These are phyloP conservation scores for Backusella australiensis DNA, from an alignment of 192 early-diverging fungal genomes.

Conservation along the genomic window DNA sequence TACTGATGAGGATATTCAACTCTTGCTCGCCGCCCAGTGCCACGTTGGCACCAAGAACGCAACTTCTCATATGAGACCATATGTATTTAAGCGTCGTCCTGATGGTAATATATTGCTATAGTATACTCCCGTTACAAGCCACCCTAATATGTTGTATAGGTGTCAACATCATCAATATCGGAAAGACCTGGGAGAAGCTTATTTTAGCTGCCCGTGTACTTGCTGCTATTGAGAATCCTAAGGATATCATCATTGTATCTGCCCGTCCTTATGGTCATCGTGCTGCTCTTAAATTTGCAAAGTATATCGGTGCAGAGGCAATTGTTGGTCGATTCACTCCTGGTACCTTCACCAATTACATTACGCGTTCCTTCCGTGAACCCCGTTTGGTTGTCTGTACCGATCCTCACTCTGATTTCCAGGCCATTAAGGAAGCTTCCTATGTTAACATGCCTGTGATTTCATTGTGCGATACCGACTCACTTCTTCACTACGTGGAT, in stretches of 20 bases:
- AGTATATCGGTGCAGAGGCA: slow-evolving; percentile 96
- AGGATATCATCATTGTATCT: slow-evolving; percentile 95
- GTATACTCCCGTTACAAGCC: neutral
- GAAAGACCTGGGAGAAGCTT: slow-evolving; percentile 99
- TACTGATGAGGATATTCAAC: slow-evolving; percentile 91
- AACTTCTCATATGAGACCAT: slow-evolving; percentile 89
- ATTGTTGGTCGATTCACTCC: slow-evolving; percentile 99
- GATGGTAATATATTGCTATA: slow-evolving; percentile 59
- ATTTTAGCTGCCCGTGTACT: slow-evolving; percentile 97
- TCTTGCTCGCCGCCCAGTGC: slow-evolving; percentile 90
- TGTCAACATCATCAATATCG: slow-evolving; percentile 97
- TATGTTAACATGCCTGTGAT: slow-evolving; percentile 99
- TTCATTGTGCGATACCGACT: slow-evolving; percentile 96
- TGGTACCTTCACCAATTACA: slow-evolving; percentile 99
- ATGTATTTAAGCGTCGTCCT: slow-evolving; percentile 93
- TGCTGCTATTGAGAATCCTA: slow-evolving; percentile 96
- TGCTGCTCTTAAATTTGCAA: slow-evolving; percentile 96
- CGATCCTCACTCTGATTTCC: slow-evolving; percentile 96
- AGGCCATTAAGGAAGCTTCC: slow-evolving; percentile 97
- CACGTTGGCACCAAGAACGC: slow-evolving; percentile 98
- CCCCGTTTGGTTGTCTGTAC: slow-evolving; percentile 96
- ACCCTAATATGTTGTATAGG: slow-evolving; percentile 35
- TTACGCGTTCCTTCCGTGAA: slow-evolving; percentile 98
- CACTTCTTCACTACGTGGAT: slow-evolving; percentile 90
- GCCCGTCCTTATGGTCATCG: slow-evolving; percentile 95